These are phyloP conservation scores for Claviceps fusiformis DNA, from an alignment of 2,329 filamentous ascomycete genomes.

Conservation along the genomic window DNA sequence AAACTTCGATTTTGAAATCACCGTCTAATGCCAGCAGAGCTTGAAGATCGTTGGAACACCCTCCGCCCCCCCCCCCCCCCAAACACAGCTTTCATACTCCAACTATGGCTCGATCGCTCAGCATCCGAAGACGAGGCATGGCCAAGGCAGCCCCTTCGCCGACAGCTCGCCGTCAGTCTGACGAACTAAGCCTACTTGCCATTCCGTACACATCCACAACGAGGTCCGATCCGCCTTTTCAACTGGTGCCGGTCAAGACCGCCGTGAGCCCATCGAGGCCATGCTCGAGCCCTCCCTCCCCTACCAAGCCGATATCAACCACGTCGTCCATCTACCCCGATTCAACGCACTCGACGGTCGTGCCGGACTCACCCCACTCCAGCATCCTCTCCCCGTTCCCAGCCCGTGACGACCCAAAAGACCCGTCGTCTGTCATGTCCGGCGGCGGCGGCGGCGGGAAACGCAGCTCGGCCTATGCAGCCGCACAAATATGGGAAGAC, in stretches of 20 bases:
- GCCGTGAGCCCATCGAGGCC: neutral
- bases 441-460: neutral
- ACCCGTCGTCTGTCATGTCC: neutral
- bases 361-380: neutral
- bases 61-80: no score
- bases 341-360: neutral
- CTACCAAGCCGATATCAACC: neutral
- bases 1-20: neutral
- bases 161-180: neutral
- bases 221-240: neutral
- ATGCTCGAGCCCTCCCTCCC: neutral
- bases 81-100: neutral
- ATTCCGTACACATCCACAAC: neutral
- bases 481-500: neutral
- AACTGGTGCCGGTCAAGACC: neutral
- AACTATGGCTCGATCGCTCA: neutral
- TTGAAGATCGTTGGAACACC: neutral
- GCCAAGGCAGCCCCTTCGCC: neutral
- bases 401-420: neutral
- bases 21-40: neutral
- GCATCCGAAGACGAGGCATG: neutral
- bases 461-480: neutral
- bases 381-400: neutral
- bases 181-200: neutral
- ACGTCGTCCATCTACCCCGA: slow-evolving; percentile 1